Evolutionary conservation across 768 basidiomycete species (phyloP), one percentile per base, ranked within the genome.

Genomic region (Leccinum sublutescens): DNA sequence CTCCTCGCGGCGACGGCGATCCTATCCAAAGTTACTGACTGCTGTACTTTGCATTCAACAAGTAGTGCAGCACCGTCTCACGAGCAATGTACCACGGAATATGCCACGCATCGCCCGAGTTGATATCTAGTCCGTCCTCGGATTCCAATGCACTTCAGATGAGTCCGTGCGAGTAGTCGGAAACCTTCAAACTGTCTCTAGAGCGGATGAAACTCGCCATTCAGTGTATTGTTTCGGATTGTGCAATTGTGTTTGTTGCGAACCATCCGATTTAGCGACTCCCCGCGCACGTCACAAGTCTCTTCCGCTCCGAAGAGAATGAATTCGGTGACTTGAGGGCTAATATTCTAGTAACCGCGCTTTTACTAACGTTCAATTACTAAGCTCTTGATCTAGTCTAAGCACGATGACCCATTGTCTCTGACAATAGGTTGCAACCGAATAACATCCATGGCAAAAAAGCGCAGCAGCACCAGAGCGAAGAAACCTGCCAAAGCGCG

Each of bases 381-480:
- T 40, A 43, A 43, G 40, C n/a, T 43, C 17, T n/a, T 38, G 38
- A 17, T 38, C 38, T 2, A 33, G 33, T 38, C 36, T 38, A 17
- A 38, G 36, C 36, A 38, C 11, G 5, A 33, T 33, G 33, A 12
- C 38, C 15, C 36, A 17, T 38, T 17, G 38, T 38, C 15, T 38
- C 15, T 38, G 38, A 33, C 31, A 4, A 0, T 11, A 33, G 11
- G 17, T 15, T 40, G 38, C 17, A 40, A 40, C 38, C 38, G 38
- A 40, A 40, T 10, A 40, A 40, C 47, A 23, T 47, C 7, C 48
- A 69, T 64, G 69, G 57, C 60, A 21, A 69, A 68, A 21, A 71
- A 64, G 23, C 66, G 69, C 1, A 12, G 56, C 27, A 56, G 27
- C 12, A 55, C 54, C 17, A 66, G 15, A 29, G 49, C 54, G 1